phyloP scores from a whole-genome alignment of 2,329 filamentous ascomycete species.

The Aspergillus pseudoviridinutans region DNA sequence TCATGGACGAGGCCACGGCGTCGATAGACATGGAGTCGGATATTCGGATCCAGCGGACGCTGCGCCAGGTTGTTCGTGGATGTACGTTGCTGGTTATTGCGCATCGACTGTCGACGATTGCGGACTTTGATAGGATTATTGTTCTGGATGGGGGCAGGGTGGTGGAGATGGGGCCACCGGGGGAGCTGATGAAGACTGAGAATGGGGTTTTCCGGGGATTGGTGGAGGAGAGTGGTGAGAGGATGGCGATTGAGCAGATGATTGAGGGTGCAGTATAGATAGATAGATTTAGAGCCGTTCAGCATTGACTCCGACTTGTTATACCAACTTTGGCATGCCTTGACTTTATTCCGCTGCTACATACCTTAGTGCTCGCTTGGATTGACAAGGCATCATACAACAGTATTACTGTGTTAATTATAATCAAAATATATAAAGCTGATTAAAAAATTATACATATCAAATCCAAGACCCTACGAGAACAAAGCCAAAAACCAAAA shows the following conservation, averaged over 20 bases:
- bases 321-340: too few relatives aligned
- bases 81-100: slow-evolving; percentile 66
- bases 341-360: background rate
- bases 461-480: too few relatives aligned
- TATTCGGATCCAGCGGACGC: slow-evolving; percentile 66
- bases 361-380: too few relatives aligned
- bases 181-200: slow-evolving; percentile 54
- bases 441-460: too few relatives aligned
- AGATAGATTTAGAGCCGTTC: too few relatives aligned
- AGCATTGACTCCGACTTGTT: too few relatives aligned
- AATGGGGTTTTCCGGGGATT: slow-evolving; percentile 58
- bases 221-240: slow-evolving; percentile 35
- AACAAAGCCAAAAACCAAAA: slow-evolving; percentile 1
- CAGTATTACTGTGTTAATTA: too few relatives aligned
- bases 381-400: too few relatives aligned
- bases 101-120: slow-evolving; percentile 53
- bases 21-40: slow-evolving; percentile 77
- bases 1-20: slow-evolving; percentile 74
- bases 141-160: slow-evolving; percentile 66
- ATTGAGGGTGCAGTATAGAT: background rate
- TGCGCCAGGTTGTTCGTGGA: slow-evolving; percentile 59
- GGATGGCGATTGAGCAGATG: slow-evolving; percentile 12
- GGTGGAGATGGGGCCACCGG: slow-evolving; percentile 64
- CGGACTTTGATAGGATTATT: slow-evolving; percentile 70
- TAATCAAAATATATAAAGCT: background rate